A percentile compares a stretch with the other conserved stretches of the same genome.
phyloP scores from a whole-genome alignment of 2,329 filamentous ascomycete genomes.

The Cercospora sp. region DNA sequence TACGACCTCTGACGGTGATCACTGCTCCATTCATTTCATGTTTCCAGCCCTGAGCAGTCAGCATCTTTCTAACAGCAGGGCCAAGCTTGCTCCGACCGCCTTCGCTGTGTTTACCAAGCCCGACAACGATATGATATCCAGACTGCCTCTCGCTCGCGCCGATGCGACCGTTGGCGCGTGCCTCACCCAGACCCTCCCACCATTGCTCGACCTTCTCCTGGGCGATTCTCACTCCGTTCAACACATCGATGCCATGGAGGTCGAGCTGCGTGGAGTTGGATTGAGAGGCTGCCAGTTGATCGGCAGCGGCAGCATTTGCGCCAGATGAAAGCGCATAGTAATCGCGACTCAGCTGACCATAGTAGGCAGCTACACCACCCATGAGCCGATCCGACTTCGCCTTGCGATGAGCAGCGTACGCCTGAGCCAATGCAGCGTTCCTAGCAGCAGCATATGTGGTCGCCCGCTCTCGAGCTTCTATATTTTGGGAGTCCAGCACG shows the following conservation, averaged over 20 bases:
- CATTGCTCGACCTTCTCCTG: conserved; percentile 65
- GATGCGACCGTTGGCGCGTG: conserved; percentile 51
- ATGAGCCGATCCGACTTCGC: conserved; percentile 71
- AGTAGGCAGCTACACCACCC: conserved; percentile 73
- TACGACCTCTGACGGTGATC: conserved; percentile 65
- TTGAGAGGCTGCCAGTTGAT: conserved; percentile 67
- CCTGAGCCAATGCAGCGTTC: conserved; percentile 57
- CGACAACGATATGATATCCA: conserved; percentile 76
- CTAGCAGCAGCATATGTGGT: conserved; percentile 48
- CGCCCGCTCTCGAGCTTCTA: conserved; percentile 28
- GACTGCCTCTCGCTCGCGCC: conserved; percentile 48
- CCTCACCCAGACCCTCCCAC: conserved; percentile 74
- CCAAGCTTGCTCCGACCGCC: conserved; percentile 75
- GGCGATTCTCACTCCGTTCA: conserved; percentile 78
- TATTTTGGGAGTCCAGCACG: not conserved
- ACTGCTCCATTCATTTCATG: conserved; percentile 70
- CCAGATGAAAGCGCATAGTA: conserved; percentile 58
- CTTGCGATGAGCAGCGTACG: conserved; percentile 58
- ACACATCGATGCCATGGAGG: conserved; percentile 78
- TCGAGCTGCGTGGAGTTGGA: conserved; percentile 64
- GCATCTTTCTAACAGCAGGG: conserved; percentile 72
- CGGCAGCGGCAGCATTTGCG: conserved; percentile 66
- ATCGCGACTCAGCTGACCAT: conserved; percentile 69
- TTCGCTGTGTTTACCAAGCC: conserved; percentile 73
- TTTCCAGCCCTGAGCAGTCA: conserved; percentile 81